Percentiles rank a stretch among this genome's conserved stretches.
Evolutionary conservation across 2,329 filamentous ascomycete genomes (phyloP).

Genomic region (Pseudogymnoascus verrucosus): DNA sequence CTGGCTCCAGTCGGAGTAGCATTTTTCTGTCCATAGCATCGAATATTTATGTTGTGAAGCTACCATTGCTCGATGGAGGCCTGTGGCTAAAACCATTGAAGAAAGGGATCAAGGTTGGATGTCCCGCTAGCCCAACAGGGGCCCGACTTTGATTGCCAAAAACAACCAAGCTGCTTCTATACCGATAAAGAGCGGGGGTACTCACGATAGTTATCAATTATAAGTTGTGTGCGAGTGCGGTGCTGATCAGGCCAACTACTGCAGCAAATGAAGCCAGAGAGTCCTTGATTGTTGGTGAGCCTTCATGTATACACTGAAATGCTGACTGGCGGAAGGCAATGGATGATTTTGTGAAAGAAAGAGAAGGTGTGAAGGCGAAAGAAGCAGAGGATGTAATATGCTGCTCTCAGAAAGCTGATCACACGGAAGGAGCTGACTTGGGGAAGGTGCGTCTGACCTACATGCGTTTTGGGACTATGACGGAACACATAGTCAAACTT

Average conservation of each 20-base stretch:
- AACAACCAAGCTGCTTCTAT: neutral
- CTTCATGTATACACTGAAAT: neutral
- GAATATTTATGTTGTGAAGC: neutral
- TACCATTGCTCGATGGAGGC: neutral
- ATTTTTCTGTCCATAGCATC: neutral
- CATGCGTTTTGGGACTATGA: neutral
- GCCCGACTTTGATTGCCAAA: neutral
- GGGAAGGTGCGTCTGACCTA: neutral
- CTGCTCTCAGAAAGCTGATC: neutral
- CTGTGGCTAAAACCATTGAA: too few species aligned
- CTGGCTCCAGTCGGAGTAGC: neutral
- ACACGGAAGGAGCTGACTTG: neutral
- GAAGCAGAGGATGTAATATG: neutral
- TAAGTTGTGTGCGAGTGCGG: neutral
- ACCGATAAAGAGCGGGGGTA: neutral
- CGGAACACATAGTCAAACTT: neutral
- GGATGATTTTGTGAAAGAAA: conserved; percentile 4
- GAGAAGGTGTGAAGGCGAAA: neutral
- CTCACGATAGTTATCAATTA: neutral
- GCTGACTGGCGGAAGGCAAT: neutral
- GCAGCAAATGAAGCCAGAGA: conserved; percentile 2
- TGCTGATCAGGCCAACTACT: neutral
- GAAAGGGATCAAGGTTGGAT: neutral
- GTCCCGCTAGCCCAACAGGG: neutral
- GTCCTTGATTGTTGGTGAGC: neutral